These are phyloP conservation scores for Mycogone perniciosa DNA, from an alignment of 2,329 filamentous ascomycete genomes.

Conservation along the genomic window DNA sequence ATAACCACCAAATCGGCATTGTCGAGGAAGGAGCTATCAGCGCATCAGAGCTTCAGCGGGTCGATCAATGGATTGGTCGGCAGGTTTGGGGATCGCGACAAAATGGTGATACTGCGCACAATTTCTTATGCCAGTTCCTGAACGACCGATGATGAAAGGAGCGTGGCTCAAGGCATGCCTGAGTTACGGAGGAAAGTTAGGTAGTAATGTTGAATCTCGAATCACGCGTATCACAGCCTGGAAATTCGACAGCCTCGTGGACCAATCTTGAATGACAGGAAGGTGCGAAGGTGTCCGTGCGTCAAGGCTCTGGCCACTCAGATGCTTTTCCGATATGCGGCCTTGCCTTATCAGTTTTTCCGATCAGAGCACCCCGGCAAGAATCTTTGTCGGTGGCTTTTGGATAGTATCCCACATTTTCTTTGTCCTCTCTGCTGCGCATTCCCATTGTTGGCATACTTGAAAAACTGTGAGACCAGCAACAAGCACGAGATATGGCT, in stretches of 20 bases:
- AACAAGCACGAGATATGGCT: slow-evolving; percentile 53
- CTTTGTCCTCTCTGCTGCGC: slow-evolving; percentile 17
- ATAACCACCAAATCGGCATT: slow-evolving; percentile 26
- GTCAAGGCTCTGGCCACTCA: slow-evolving; percentile 4
- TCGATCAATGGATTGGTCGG: background rate
- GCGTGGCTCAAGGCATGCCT: slow-evolving; percentile 7
- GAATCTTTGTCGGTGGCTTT: slow-evolving; percentile 7
- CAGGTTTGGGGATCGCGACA: background rate
- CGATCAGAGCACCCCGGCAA: slow-evolving; percentile 14
- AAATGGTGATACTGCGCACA: background rate
- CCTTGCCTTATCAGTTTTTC: slow-evolving; percentile 26
- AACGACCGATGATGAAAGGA: background rate
- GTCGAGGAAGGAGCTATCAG: slow-evolving; percentile 19
- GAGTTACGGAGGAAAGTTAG: background rate
- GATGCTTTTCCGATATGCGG: slow-evolving; percentile 20
- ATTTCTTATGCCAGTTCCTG: background rate
- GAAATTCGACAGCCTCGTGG: slow-evolving; percentile 17
- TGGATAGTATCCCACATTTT: slow-evolving; percentile 20
- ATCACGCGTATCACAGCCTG: slow-evolving; percentile 12
- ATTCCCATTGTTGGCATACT: background rate
- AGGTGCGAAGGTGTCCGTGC: slow-evolving; percentile 7
- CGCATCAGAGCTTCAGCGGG: slow-evolving; percentile 7
- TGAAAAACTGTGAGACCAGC: background rate
- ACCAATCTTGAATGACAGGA: slow-evolving; percentile 4
- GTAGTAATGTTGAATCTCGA: slow-evolving; percentile 5